phyloP scores from a whole-genome alignment of 805 yeast genomes.

The Wickerhamomyces sydowiorum region DNA sequence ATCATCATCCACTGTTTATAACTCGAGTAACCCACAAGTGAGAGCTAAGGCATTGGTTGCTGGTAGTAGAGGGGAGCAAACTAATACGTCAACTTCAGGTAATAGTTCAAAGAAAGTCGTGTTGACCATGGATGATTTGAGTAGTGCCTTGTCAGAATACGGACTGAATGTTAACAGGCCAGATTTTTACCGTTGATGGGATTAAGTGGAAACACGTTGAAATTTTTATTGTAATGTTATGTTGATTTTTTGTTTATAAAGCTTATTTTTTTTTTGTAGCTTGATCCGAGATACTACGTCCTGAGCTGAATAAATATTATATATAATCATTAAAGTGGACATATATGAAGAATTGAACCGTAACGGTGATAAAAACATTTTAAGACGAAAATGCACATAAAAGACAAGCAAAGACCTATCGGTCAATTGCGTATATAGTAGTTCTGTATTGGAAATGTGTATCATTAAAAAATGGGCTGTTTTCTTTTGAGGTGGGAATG shows the following conservation, averaged over 20 bases:
- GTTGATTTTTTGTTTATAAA: neutral
- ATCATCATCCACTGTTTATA: conserved; percentile 81
- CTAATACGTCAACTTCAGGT: conserved; percentile 22
- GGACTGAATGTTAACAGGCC: conserved; percentile 89
- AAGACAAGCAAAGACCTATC: too few relatives aligned
- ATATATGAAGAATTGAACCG: too few relatives aligned
- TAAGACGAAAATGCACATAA: too few relatives aligned
- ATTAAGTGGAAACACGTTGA: neutral
- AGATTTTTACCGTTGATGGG: conserved; percentile 74
- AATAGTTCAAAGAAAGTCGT: conserved; percentile 72
- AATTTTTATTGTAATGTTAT: neutral
- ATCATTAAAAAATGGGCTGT: too few relatives aligned
- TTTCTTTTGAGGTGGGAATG: too few relatives aligned
- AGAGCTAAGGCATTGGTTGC: conserved; percentile 74
- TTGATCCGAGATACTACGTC: too few relatives aligned
- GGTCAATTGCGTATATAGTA: too few relatives aligned
- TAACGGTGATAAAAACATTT: too few relatives aligned
- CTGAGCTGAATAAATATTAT: too few relatives aligned
- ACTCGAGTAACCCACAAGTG: conserved; percentile 79
- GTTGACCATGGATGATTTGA: conserved; percentile 86
- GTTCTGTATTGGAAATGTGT: too few relatives aligned
- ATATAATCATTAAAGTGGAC: too few relatives aligned
- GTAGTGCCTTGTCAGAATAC: conserved; percentile 89
- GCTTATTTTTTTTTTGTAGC: too few relatives aligned
- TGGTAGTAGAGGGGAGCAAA: conserved; percentile 44